Percentiles rank a stretch among this genome's conserved stretches.
phyloP scores from a whole-genome alignment of 1,139 yeast species.

The Geotrichum aggregatum region DNA sequence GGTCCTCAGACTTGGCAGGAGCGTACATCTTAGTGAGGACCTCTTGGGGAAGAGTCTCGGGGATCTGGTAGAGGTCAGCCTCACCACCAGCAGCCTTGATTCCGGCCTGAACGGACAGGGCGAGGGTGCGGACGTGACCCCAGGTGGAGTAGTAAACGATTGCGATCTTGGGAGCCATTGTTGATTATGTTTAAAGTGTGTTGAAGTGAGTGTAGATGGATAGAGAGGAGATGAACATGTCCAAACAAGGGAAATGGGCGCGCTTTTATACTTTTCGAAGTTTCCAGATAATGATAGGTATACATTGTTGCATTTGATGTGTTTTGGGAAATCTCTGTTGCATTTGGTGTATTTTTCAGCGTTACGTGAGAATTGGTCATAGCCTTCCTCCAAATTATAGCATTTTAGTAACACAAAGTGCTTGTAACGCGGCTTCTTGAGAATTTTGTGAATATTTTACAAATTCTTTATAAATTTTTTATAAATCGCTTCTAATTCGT shows the following conservation, averaged over 20 bases:
- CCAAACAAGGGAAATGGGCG: neutral
- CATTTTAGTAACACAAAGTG: conserved; percentile 46
- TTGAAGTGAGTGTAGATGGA: neutral
- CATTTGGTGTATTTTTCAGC: conserved; percentile 44
- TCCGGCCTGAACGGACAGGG: conserved; percentile 67
- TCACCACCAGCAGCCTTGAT: conserved; percentile 67
- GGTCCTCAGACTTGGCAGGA: conserved; percentile 63
- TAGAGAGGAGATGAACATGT: neutral
- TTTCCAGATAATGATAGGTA: neutral
- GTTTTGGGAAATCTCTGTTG: neutral
- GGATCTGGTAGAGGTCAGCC: conserved; percentile 65
- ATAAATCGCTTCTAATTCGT: too few species aligned
- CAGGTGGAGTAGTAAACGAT: conserved; percentile 77
- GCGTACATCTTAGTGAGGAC: conserved; percentile 60
- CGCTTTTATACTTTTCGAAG: neutral
- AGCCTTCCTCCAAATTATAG: conserved; percentile 59
- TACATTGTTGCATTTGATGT: neutral
- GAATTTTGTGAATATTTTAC: neutral
- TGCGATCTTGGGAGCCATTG: conserved; percentile 41
- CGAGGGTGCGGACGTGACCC: conserved; percentile 70
- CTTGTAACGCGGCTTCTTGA: neutral
- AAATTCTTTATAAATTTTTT: conserved; percentile 10
- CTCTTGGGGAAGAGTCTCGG: conserved; percentile 72
- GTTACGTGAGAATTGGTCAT: conserved; percentile 50
- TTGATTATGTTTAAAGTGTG: neutral